Percentiles rank a stretch among this genome's conserved stretches.
Conservation (phyloP, 1,284 basidiomycete genomes). For the Meira miltonrushii region DNA sequence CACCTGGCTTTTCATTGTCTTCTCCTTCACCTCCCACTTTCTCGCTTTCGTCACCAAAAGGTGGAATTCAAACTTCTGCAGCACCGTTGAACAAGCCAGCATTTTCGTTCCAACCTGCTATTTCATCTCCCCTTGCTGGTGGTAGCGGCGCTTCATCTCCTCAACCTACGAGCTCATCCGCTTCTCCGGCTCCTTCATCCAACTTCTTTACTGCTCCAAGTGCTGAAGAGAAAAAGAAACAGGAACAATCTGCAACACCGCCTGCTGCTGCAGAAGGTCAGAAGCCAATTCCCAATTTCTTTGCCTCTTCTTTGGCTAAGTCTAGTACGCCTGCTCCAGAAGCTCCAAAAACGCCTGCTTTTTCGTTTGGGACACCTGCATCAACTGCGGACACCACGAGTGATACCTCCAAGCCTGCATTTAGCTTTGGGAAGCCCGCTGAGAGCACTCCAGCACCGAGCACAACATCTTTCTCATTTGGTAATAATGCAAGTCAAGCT, state of each 20-base stretch:
- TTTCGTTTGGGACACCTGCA: no score
- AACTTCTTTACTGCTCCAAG: constrained; percentile 14
- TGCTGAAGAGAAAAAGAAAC: constrained; percentile 41
- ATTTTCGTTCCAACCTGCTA: constrained; percentile 27
- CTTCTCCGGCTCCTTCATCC: constrained; percentile 19
- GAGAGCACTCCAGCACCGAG: no score
- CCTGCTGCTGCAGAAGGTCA: constrained; percentile 30
- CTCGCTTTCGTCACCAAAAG: constrained; percentile 11
- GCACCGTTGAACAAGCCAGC: constrained; percentile 12
- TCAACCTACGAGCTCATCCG: constrained; percentile 6
- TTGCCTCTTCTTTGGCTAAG: constrained; percentile 16
- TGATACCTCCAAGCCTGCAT: no score
- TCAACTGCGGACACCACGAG: no score
- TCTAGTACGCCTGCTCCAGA: neutral
- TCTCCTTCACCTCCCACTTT: constrained; percentile 14
- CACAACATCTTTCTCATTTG: neutral
- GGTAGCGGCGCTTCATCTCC: constrained; percentile 12
- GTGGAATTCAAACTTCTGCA: constrained; percentile 3
- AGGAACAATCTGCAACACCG: constrained; percentile 6
- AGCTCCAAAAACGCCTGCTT: neutral
- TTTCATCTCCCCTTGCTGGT: constrained; percentile 20
- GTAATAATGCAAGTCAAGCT: neutral
- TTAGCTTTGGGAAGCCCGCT: no score
- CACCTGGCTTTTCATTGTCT: neutral
- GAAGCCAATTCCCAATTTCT: constrained; percentile 43